A percentile compares a stretch with the other conserved stretches of the same genome.
Conservation (phyloP, 495 filamentous ascomycete genomes). For the Aspergillus ellipticus region DNA sequence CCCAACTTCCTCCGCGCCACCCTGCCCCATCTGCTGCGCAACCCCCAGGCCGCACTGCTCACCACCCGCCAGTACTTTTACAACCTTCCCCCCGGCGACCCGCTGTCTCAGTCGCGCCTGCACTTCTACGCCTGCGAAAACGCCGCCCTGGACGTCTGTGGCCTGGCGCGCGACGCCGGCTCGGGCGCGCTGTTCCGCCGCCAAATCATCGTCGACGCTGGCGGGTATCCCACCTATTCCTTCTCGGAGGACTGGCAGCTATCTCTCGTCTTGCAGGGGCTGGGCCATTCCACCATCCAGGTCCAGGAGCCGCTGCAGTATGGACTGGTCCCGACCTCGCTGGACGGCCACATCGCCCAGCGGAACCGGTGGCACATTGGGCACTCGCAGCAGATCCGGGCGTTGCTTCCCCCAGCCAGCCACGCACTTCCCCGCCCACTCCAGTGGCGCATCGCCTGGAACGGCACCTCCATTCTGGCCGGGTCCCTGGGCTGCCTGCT, state of each 20-base stretch:
- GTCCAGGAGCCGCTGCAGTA: constrained; percentile 49
- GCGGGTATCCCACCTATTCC: constrained; percentile 47
- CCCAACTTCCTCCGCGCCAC: constrained; percentile 48
- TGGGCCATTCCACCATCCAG: constrained; percentile 42
- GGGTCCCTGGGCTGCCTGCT: constrained; percentile 17
- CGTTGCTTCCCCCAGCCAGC: constrained; percentile 14
- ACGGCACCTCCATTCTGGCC: constrained; percentile 25
- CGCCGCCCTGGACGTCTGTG: constrained; percentile 25
- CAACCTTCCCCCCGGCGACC: constrained; percentile 48
- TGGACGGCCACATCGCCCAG: constrained; percentile 49
- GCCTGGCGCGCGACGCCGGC: constrained; percentile 34
- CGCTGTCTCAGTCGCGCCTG: constrained; percentile 41
- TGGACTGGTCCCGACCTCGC: constrained; percentile 47
- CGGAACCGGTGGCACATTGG: constrained; percentile 38
- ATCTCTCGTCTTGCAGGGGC: constrained; percentile 41
- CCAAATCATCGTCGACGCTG: constrained; percentile 38
- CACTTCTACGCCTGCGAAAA: constrained; percentile 41
- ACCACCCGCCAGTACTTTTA: constrained; percentile 46
- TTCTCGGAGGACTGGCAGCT: constrained; percentile 50
- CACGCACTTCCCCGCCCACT: constrained; percentile 15
- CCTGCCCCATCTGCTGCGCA: constrained; percentile 44
- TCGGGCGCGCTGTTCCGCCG: constrained; percentile 50
- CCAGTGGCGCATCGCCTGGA: constrained; percentile 23
- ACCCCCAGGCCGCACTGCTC: constrained; percentile 28
- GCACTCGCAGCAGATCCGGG: constrained; percentile 31